A percentile compares a stretch with the other conserved stretches of the same genome.
Conservation (phyloP, 805 yeast genomes). For the Monosporozyma unispora region DNA sequence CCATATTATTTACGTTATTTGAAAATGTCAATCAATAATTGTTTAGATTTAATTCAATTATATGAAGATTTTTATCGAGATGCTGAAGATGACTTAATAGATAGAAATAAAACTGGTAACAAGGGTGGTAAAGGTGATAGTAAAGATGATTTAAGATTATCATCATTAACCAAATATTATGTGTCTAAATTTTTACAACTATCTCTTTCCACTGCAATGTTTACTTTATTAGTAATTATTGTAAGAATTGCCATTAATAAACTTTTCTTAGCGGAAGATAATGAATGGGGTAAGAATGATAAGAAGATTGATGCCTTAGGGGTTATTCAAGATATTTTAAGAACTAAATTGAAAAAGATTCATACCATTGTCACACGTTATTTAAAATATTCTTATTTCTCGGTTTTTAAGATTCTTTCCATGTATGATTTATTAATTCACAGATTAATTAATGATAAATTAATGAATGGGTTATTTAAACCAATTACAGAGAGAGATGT, state of each 20-base stretch:
- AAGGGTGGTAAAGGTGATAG: not conserved
- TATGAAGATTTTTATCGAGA: conserved; percentile 18
- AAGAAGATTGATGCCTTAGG: conserved; percentile 8
- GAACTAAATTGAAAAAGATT: conserved; percentile 14
- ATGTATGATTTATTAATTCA: conserved; percentile 23
- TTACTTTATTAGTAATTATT: conserved; percentile 17
- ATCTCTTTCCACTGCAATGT: conserved; percentile 19
- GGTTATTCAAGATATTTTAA: conserved; percentile 14
- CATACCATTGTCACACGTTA: conserved; percentile 18
- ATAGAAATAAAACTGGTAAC: not conserved
- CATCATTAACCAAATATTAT: conserved; percentile 16
- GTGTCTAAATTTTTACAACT: conserved; percentile 23
- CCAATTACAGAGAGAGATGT: conserved; percentile 9
- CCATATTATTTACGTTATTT: conserved; percentile 20
- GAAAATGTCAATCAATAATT: conserved; percentile 4
- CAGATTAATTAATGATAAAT: conserved; percentile 18
- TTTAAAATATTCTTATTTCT: conserved; percentile 24
- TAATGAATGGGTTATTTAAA: conserved; percentile 12
- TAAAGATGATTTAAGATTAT: conserved; percentile 3
- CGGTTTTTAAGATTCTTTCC: conserved; percentile 25
- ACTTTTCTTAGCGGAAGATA: conserved; percentile 5
- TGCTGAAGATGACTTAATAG: conserved; percentile 11
- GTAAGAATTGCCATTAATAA: conserved; percentile 14
- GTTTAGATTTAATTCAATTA: conserved; percentile 1
- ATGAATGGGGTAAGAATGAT: not conserved